Percentiles rank a stretch among this genome's conserved stretches.
Conservation (phyloP, 1,139 yeast species). For the Scheffersomyces insectosa region DNA sequence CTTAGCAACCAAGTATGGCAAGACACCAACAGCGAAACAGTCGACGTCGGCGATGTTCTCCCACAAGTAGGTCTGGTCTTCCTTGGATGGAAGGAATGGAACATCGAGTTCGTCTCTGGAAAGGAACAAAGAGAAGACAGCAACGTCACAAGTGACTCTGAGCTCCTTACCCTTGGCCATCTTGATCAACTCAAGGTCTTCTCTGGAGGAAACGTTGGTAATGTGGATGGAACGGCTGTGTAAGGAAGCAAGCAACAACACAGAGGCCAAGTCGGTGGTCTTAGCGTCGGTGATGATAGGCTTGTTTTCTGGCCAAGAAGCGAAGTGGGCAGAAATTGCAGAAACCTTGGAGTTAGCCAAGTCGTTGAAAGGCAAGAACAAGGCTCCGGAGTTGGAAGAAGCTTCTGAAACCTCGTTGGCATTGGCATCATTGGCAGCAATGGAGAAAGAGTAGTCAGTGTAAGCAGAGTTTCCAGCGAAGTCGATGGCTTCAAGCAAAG, state of each 20-base stretch:
- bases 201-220: conserved; percentile 78
- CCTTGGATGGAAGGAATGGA: conserved; percentile 71
- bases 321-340: conserved; percentile 74
- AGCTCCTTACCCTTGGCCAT: conserved; percentile 84
- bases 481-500: conserved; percentile 65
- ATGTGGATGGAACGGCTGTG: conserved; percentile 86
- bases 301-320: conserved; percentile 80
- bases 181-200: conserved; percentile 79
- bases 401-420: conserved; percentile 62
- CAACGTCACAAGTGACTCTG: conserved; percentile 87
- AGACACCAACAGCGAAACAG: conserved; percentile 81
- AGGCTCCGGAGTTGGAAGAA: conserved; percentile 69
- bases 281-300: conserved; percentile 92
- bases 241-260: conserved; percentile 84
- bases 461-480: conserved; percentile 59
- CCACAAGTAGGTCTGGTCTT: conserved; percentile 86
- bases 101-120: conserved; percentile 71
- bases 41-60: conserved; percentile 69
- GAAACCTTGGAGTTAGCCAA: conserved; percentile 70
- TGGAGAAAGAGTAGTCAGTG: conserved; percentile 80
- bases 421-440: conserved; percentile 80
- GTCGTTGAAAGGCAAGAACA: conserved; percentile 80
- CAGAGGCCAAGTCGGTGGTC: conserved; percentile 89
- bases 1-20: conserved; percentile 73
- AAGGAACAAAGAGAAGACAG: conserved; percentile 77